Evolutionary conservation across 2,329 filamentous ascomycete genomes (phyloP), one percentile per base, ranked within the genome.

Genomic region (Trichoderma arundinaceum): DNA sequence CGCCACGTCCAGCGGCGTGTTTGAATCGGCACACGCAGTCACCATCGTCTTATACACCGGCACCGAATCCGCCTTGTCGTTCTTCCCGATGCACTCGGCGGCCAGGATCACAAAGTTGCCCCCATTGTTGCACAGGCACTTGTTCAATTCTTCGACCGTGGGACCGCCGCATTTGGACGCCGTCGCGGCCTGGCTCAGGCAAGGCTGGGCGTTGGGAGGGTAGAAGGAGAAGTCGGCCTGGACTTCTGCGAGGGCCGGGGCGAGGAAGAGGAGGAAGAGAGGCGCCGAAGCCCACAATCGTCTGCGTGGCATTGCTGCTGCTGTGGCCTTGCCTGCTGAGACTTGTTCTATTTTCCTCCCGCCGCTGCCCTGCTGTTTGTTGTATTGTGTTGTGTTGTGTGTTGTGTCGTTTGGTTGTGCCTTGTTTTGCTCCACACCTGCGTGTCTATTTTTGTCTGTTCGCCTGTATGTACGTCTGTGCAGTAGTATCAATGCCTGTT

Each of bases 111-210:
- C 75, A 71, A 86, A 86, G 68, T 80, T 75, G 63, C 80, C 80
- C 38, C 77, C 74, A 65, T 86, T 84, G 67, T 73, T 72, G 71
- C 84, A 86, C 1, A 86, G 76, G 61, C 84, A 86, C 2, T 71
- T 60, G 69, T 86, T 86, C 67, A 84, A 75, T 35, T 77, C 73
- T 0, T 70, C 51, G 2, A 77, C 75, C 0, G 77, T 78, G 19
- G 71, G 70, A 17, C 79, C 80, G 5, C 74, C 73, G 73, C 84
- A 86, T 4, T 72, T 69, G 15, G 78, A 79, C 19, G 66, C 38
- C 53, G 75, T 71, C 35, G 82, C 78, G 4, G 82, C 76, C 15
- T 75, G 54, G 68, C 78, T 72, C 1, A 86, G 74, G 66, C 84
- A 86, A 7, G 71, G 7, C 64, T 81, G 71, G 7, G 75, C 58